Base-by-base conservation (phyloP, 2,329 filamentous ascomycete genomes). In the Fusarium caatingaense region DNA sequence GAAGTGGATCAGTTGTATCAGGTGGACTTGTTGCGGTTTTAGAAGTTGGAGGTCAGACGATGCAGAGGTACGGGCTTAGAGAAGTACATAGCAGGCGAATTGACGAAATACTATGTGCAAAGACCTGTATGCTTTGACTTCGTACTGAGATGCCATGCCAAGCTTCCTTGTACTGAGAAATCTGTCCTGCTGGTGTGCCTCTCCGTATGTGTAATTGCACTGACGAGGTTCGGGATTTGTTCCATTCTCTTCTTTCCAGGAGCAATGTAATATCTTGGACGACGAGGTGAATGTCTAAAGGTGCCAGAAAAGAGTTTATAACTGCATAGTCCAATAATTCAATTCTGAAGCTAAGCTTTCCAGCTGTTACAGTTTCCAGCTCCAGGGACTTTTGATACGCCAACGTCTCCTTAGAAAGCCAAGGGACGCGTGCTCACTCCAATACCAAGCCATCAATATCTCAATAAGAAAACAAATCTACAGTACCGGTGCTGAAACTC, bases 41-140 rank as follows among this genome's bases (percentile, higher is more conserved):
- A 70, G 64, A 72, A 70, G 55, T 49, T 16, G 25, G 59, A 28
- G 41, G 63, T 60, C 56, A 53, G 48, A 63, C 60, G 63, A 58
- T 63, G 48, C 57, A 64, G 49, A 50, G 69, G 46, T 32, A 54
- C 34, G 57, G 58, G 45, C 66, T 41, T 67, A 48, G 64, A 74
- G 72, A 74, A 49, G 71, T 75, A 66, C 42, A 72, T 75, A 74
- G 67, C 61, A 60, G 67, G 53, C 60, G 64, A 69, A 72, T 61
- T 57, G 62, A 71, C 49, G 51, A 60, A 64, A 63, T 63, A 34
- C 62, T 60, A 64, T 40, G 12, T 20, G 1, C 20, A 21, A 23
- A 34, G 8, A 11, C 5, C 25, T 16, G 3, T 27, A 18, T 18
- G 6, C 13, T 34, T 18, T 16, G 6, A 48, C 32, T 13, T 13